Base-by-base conservation (phyloP, 1,139 yeast genomes). In the Suhomyces guaymorum region DNA sequence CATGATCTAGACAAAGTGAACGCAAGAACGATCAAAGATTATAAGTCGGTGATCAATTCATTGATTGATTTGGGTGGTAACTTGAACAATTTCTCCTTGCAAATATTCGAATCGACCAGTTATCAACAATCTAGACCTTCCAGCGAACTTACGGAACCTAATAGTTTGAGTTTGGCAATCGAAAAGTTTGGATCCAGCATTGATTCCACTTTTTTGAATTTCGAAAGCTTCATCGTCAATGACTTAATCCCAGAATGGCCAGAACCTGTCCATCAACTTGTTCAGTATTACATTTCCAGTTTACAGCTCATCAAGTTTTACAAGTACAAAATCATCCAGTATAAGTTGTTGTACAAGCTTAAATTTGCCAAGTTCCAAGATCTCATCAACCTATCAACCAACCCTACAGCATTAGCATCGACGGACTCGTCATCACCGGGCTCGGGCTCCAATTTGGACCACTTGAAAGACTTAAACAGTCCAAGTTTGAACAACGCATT, bases 101-200 rank as follows among this genome's bases (percentile, higher is more conserved):
- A 70, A 44, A 57, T 70, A 10, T 69, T 63, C 39, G 66, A 64
- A 39, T 54, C 58, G 6, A 34, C 49, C 6, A 45, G 33, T 28
- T 39, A 38, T 28, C 37, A 37, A 41, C 33, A 32, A 29, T 21
- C 33, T 8, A 23, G 37, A 24, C 18, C 37, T 10, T 19, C 35
- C 22, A 28, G 31, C 30, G 26, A 33, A 16, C 12, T 25, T 14
- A 17, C 22, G 11, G 38, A 38, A 9, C 42, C 47, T 34, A 54
- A 62, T 23, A 54, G 59, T 28, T 52, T 68, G 13, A 63, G 70
- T 33, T 50, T 57, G 27, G 44, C 61, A 5, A 60, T 71, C 24
- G 77, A 71, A 43, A 68, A 63, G 40, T 70, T 71, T 47, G 77
- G 77, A 2, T 66, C 73, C 6, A 66, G 73, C 3, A 60, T 70